Evolutionary conservation across 2,329 filamentous ascomycete genomes (phyloP), one percentile per base, ranked within the genome.

Genomic region (Trichoderma hamatum): DNA sequence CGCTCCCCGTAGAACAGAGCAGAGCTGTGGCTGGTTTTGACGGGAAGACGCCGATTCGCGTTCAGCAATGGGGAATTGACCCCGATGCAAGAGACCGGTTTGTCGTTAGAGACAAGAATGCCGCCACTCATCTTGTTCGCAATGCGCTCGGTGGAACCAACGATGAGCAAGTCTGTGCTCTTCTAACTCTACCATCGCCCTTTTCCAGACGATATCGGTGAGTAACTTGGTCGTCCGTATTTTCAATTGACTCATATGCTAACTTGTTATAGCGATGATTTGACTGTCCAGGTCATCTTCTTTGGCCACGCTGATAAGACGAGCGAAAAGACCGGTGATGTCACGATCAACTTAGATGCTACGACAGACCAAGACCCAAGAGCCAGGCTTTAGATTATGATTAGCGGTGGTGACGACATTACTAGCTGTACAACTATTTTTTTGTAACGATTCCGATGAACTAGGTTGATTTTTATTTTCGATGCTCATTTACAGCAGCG

Each of bases 211-310:
- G 96, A 76, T 99, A 98, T 78, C 89, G 95, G 92, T 94, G 76
- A 72, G 80, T 73, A 36, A 21, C 1, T 9, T 7, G 2, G 2
- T 24, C n/a, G 14, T 11, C 11, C 2, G 1, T 6, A 2, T 3
- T 24, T 36, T 58, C n/a, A 5, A 21, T 5, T 54, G 21, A 16
- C 6, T 24, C 32, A 2, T 30, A 52, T 70, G 70, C 75, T 75
- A 59, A 74, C 56, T 67, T 13, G 55, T 46, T 58, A 6, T 54
- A 95, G 93, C 73, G 96, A 99, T 78, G 96, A 99, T 78, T 83
- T 99, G 72, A 99, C 96, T 0, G 95, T 99, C 19, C 93, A 99
- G 80, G 96, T 99, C 71, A 97, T 99, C 76, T 99, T 99, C 86
- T 99, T 99, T 75, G 96, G 96, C 70, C 89, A 97, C 74, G 88